Conservation (phyloP, 2,329 filamentous ascomycete genomes). For the Trichoderma aggressivum region DNA sequence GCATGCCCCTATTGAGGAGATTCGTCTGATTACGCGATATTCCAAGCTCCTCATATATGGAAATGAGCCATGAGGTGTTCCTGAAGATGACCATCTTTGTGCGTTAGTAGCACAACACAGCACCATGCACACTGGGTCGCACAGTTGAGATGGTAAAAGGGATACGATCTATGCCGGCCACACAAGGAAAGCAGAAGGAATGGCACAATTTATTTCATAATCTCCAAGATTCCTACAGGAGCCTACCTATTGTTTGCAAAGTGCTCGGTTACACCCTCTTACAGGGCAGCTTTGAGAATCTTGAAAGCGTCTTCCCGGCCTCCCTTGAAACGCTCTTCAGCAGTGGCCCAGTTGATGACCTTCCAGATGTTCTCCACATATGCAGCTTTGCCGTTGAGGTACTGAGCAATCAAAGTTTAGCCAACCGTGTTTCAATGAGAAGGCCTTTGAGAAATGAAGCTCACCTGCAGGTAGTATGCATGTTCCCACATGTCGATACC, state of each 20-base stretch:
- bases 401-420: slow-evolving; percentile 45
- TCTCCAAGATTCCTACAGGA: background rate
- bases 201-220: background rate
- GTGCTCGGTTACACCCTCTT: background rate
- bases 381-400: slow-evolving; percentile 70
- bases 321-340: slow-evolving; percentile 59
- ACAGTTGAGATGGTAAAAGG: background rate
- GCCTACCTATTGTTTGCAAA: background rate
- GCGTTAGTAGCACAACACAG: background rate
- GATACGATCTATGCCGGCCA: background rate
- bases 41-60: background rate
- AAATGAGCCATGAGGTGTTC: background rate
- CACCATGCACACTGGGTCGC: background rate
- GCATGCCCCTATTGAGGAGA: background rate
- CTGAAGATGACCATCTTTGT: background rate
- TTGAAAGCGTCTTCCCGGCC: slow-evolving; percentile 45
- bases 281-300: slow-evolving; percentile 42
- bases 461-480: slow-evolving; percentile 79
- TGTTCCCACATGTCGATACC: slow-evolving; percentile 94
- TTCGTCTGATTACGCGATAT: background rate
- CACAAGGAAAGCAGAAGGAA: background rate
- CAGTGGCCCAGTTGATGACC: slow-evolving; percentile 73
- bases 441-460: background rate
- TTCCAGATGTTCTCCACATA: slow-evolving; percentile 77
- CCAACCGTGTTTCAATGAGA: background rate